Evolutionary conservation across 441 rosid species (phyloP).

Genomic region (Arabidopsis hybrid): DNA sequence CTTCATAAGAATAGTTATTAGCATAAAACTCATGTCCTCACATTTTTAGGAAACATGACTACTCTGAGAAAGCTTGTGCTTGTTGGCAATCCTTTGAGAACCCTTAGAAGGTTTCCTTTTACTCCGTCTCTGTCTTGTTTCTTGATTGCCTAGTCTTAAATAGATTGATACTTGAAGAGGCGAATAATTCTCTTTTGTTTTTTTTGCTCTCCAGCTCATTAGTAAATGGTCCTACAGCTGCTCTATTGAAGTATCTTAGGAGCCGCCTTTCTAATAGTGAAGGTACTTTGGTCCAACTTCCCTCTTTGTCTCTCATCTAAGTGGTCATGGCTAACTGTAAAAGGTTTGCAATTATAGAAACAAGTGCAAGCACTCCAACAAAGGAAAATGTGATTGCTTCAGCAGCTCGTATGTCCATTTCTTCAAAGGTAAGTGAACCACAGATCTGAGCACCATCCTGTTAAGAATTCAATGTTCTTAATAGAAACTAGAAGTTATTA

Average conservation of each 20-base stretch:
- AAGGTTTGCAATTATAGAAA: constrained; percentile 50
- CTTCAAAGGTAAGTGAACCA: constrained; percentile 71
- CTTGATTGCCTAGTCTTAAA: constrained; percentile 25
- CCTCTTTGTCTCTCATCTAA: constrained; percentile 15
- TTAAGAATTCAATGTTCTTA: neutral
- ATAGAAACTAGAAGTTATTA: neutral
- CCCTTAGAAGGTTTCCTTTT: constrained; percentile 77
- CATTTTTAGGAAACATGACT: constrained; percentile 77
- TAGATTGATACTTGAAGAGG: constrained; percentile 36
- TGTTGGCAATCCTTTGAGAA: constrained; percentile 86
- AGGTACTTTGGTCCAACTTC: constrained; percentile 53
- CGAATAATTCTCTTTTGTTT: constrained; percentile 9
- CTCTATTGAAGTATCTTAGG: constrained; percentile 81
- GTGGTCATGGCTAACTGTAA: constrained; percentile 29
- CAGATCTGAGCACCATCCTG: constrained; percentile 31
- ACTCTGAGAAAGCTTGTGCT: constrained; percentile 81
- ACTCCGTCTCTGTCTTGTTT: constrained; percentile 27
- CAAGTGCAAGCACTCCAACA: constrained; percentile 62
- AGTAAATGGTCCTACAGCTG: constrained; percentile 92
- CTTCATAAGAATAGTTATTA: neutral
- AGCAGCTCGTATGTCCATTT: constrained; percentile 85
- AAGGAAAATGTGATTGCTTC: constrained; percentile 71
- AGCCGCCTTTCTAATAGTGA: constrained; percentile 82
- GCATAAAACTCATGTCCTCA: constrained; percentile 9
- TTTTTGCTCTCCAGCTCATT: constrained; percentile 61